Base-by-base conservation (phyloP, 2,329 filamentous ascomycete species). In the Trichoderma citrinoviride region DNA sequence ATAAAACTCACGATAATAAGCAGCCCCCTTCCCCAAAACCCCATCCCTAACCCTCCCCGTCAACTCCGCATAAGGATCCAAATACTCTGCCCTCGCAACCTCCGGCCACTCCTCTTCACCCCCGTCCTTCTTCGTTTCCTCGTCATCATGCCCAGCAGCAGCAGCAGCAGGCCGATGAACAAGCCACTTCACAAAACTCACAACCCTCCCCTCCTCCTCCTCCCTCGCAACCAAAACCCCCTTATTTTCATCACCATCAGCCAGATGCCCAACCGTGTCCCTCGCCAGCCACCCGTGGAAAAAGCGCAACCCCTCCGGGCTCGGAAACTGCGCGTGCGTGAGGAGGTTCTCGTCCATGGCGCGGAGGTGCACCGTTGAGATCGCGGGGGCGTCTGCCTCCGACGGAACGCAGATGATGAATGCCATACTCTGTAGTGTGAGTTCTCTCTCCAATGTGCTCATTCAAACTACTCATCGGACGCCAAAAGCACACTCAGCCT, bases 281-380 rank as follows among this genome's bases (percentile, higher is more conserved):
- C 66, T 68, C 25, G 65, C 67, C 33, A 80, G 67, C 69, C 72
- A 78, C 5, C 55, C 64, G 43, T 68, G 70, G 21, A 78, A 72
- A 7, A 71, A 73, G 8, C 56, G 63, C 33, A 74, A 70, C 52
- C 73, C 73, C 17, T 73, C 70, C 7, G 68, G 57, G 7, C 71
- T 75, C 15, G 79, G 77, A 61, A 80, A 79, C 66, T 80, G 77
- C 1, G 75, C 75, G 62, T 79, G 77, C 50, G 78, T 75, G 25
- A 80, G 66, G 14, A 74, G 66, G 67, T 80, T 79, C 43, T 69
- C 65, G 52, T 76, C 71, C 78, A 79, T 80, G 52, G 78, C 76
- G 8, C 69, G 67, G 17, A 80, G 67, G 66, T 80, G 78, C 60
- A 78, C 73, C 46, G 68, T 69, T 7, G 73, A 70, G 33, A 75